Evolutionary conservation across 495 filamentous ascomycete genomes (phyloP).

Genomic region (Chaetomidium leptoderma): DNA sequence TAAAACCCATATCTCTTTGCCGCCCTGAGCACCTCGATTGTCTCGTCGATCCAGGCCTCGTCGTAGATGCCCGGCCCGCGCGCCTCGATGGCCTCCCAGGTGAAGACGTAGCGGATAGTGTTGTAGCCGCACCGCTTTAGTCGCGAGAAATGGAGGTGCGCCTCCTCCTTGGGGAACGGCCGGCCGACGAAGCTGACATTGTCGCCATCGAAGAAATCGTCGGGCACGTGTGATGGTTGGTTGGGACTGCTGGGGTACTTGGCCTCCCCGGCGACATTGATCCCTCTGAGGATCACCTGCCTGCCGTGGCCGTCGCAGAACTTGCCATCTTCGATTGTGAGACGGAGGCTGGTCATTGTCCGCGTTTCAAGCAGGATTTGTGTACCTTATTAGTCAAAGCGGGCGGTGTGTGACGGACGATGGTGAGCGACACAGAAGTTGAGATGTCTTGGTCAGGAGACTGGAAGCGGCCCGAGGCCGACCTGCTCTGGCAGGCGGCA

Average conservation of each 20-base stretch:
- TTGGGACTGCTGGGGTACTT: constrained; percentile 71
- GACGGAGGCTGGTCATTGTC: constrained; percentile 47
- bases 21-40: constrained; percentile 73
- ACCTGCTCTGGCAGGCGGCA: not conserved
- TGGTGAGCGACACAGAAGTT: not conserved
- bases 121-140: constrained; percentile 90
- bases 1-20: constrained; percentile 91
- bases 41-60: constrained; percentile 87
- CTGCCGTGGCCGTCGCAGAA: constrained; percentile 64
- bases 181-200: constrained; percentile 82
- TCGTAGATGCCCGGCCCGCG: constrained; percentile 92
- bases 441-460: not conserved
- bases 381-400: not conserved
- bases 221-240: constrained; percentile 69
- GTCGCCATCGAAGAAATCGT: constrained; percentile 90
- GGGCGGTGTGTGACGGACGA: not conserved
- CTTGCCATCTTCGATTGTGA: constrained; percentile 75
- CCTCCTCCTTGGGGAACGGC: constrained; percentile 78
- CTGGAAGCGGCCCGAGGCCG: not conserved
- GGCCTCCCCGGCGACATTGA: constrained; percentile 62
- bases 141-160: constrained; percentile 81
- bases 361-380: not conserved
- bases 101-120: constrained; percentile 92
- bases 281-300: constrained; percentile 56
- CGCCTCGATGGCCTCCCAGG: constrained; percentile 98